Base-by-base conservation (phyloP, 129 eudicot genomes). In the Smallanthus sonchifolius region DNA sequence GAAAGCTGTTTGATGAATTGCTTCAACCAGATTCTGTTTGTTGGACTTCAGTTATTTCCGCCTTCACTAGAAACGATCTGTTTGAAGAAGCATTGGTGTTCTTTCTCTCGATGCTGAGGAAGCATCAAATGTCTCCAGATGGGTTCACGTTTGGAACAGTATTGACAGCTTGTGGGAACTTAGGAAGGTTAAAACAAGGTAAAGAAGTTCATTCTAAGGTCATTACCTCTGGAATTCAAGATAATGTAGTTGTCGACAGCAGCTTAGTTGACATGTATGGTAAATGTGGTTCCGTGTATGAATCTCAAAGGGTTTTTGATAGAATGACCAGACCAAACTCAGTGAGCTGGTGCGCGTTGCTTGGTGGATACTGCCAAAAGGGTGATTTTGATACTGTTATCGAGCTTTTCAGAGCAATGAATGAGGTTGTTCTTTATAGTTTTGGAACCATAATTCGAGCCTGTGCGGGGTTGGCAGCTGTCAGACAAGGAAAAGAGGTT, bases 381-480 rank as follows among this genome's bases (percentile, higher is more conserved):
- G 91, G 96, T 20, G 79, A 75, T 32, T 88, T 84, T n/a, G 76
- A 81, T 4, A 80, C 78, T 0, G 96, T 87, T 45, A 16, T 88
- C 28, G 69, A 82, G 74, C 75, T 86, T n/a, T 91, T 91, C 56
- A 85, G 87, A 71, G 52, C 14, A 32, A 83, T 83, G 80, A 83
- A 84, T 5, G 75, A 79, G 36, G 72, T 61, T 35, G 85, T 86
- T 60, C 87, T 90, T 42, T 86, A 94, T 67, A 90, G 91, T 77
- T 90, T 90, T 70, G 98, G 96, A 69, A 94, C 96, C n/a, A 77
- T 94, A 57, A 84, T 90, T 15, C 91, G 93, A 28, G 92, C 98
- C 3, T 94, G 98, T 84, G 92, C 97, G n/a, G 96, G 98, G 52
- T 80, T 94, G 77, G 84, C 93, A 37, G 88, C 93, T 39, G 88